phyloP scores from a whole-genome alignment of 257 asterid genomes.

The Solanum clarkiae region DNA sequence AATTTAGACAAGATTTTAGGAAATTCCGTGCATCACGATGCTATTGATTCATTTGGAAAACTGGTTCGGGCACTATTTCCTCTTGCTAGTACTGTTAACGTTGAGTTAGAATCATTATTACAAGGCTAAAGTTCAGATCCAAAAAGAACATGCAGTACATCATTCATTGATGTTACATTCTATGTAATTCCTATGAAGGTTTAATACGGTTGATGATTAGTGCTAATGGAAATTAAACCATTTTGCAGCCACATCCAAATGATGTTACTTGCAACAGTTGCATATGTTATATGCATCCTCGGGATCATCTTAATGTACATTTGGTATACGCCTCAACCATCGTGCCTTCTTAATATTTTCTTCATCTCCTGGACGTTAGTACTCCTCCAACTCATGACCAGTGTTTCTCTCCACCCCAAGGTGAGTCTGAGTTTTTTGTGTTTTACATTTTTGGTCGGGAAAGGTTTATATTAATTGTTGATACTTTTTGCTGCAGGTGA shows the following conservation, averaged over 20 bases:
- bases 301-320: conserved; percentile 46
- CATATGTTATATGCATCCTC: conserved; percentile 32
- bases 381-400: conserved; percentile 44
- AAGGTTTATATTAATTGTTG: not conserved
- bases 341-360: conserved; percentile 39
- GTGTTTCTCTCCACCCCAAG: conserved; percentile 38
- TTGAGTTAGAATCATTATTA: not conserved
- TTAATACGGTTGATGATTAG: not conserved
- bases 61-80: not conserved
- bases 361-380: conserved; percentile 48
- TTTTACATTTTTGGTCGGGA: not conserved
- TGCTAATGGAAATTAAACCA: not conserved
- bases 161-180: not conserved
- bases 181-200: not conserved
- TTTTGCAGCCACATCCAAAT: conserved; percentile 33
- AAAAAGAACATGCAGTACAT: not conserved
- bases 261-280: conserved; percentile 30
- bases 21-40: not conserved
- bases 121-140: not conserved
- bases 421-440: conserved; percentile 1
- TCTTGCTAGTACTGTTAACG: not conserved
- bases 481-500: conserved; percentile 16
- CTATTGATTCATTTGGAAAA: not conserved
- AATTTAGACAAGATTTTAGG: not conserved
- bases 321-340: conserved; percentile 42